Percentiles rank a stretch among this genome's conserved stretches.
These are phyloP conservation scores for Artemisia tridentata DNA, from an alignment of 129 eudicot genomes.

Conservation along the genomic window DNA sequence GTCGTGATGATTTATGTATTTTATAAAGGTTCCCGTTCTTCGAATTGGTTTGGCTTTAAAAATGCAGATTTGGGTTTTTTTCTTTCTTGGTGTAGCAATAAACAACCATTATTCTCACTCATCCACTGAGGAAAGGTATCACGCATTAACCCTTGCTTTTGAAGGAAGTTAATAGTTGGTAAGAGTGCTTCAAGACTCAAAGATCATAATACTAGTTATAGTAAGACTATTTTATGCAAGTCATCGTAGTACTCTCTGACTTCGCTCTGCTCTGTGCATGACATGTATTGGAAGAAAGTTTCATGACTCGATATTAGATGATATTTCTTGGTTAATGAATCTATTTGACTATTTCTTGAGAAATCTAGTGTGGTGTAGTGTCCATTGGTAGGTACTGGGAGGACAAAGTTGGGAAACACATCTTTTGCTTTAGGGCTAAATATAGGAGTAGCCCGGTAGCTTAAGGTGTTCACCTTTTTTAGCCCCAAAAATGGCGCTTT, in stretches of 20 bases:
- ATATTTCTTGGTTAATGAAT: constrained; percentile 17
- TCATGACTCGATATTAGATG: constrained; percentile 36
- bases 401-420: constrained; percentile 8
- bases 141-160: constrained; percentile 59
- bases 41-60: constrained; percentile 93
- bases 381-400: constrained; percentile 1
- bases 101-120: constrained; percentile 56
- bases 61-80: constrained; percentile 91
- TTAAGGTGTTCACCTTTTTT: too few species aligned
- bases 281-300: constrained; percentile 33
- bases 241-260: constrained; percentile 36
- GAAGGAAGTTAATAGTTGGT: constrained; percentile 97
- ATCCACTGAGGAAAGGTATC: constrained; percentile 76
- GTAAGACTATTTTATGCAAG: constrained; percentile 35
- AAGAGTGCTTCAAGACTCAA: constrained; percentile 97
- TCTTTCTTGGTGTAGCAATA: constrained; percentile 88
- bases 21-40: constrained; percentile 74
- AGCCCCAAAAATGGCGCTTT: too few species aligned
- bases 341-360: constrained; percentile 25
- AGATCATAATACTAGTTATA: constrained; percentile 58
- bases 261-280: constrained; percentile 45
- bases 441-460: too few species aligned
- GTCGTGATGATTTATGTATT: constrained; percentile 57
- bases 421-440: constrained; percentile 4
- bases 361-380: constrained; percentile 27